These are phyloP conservation scores for Asterophora lycoperdoides DNA, from an alignment of 768 basidiomycete species.

Conservation along the genomic window DNA sequence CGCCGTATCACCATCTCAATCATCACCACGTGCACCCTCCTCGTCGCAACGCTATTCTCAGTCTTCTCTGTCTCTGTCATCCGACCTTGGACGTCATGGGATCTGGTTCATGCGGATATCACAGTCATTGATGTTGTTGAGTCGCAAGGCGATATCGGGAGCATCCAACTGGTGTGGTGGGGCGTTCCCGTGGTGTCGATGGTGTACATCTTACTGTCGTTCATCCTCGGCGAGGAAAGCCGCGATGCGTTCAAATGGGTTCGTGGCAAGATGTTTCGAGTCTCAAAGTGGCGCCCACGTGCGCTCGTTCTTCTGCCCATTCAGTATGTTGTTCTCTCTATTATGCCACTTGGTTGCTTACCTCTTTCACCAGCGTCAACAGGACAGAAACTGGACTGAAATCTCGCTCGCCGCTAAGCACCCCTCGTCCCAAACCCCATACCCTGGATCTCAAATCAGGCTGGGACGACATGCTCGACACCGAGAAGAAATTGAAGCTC, in stretches of 20 bases:
- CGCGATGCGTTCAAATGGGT: constrained; percentile 35
- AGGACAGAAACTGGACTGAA: constrained; percentile 10
- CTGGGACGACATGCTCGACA: constrained; percentile 44
- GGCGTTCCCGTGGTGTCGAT: constrained; percentile 34
- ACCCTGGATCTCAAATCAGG: constrained; percentile 41
- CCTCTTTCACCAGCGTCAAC: constrained; percentile 1
- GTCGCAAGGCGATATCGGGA: constrained; percentile 20
- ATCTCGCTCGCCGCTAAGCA: constrained; percentile 18
- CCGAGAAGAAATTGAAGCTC: constrained; percentile 26
- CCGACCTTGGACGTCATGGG: constrained; percentile 44
- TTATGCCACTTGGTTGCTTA: neutral
- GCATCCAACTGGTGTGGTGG: constrained; percentile 37
- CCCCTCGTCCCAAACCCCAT: constrained; percentile 22
- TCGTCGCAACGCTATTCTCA: constrained; percentile 36
- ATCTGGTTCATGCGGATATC: constrained; percentile 40
- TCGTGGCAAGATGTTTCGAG: constrained; percentile 1
- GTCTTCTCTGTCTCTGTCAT: constrained; percentile 29
- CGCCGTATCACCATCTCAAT: constrained; percentile 51
- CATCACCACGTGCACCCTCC: constrained; percentile 38
- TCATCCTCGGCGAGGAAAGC: constrained; percentile 36
- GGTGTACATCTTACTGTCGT: constrained; percentile 32
- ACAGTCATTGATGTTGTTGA: constrained; percentile 30
- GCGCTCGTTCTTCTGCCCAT: constrained; percentile 17
- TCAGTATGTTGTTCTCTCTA: constrained; percentile 16
- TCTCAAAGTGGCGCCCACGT: constrained; percentile 7